These are phyloP conservation scores for Leccinellum luteum DNA, from an alignment of 768 basidiomycete genomes.

Conservation along the genomic window DNA sequence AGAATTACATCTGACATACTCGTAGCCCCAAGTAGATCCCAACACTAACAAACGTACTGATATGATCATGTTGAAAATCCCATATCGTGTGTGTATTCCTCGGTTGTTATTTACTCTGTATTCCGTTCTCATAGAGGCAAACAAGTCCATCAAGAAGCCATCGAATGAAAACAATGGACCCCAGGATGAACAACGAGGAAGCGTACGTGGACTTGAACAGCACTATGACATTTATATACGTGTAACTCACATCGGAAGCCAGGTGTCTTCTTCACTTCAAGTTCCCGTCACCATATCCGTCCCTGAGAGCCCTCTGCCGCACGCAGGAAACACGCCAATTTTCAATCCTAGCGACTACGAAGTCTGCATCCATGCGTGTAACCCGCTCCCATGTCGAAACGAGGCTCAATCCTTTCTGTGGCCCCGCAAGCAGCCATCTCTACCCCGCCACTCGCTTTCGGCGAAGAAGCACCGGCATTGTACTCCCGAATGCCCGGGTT, in stretches of 20 bases:
- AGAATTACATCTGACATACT: constrained; percentile 6
- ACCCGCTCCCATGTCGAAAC: constrained; percentile 22
- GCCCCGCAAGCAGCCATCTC: constrained; percentile 18
- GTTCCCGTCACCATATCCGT: background rate
- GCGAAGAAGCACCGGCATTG: constrained; percentile 21
- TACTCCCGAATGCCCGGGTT: constrained; percentile 18
- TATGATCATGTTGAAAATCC: constrained; percentile 22
- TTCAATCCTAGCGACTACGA: constrained; percentile 17
- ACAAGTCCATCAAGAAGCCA: constrained; percentile 11
- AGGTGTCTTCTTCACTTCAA: constrained; percentile 2
- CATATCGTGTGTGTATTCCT: constrained; percentile 16
- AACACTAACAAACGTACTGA: constrained; percentile 17
- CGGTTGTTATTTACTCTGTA: background rate
- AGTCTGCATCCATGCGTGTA: constrained; percentile 29
- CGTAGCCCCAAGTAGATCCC: constrained; percentile 9
- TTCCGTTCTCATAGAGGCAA: constrained; percentile 1
- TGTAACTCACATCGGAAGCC: background rate
- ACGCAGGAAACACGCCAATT: background rate
- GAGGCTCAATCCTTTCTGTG: constrained; percentile 27
- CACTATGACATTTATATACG: background rate
- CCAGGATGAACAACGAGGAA: constrained; percentile 6
- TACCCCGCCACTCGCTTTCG: constrained; percentile 27
- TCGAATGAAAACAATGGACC: background rate
- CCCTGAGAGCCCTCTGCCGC: constrained; percentile 3
- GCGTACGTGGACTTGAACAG: constrained; percentile 14